These are phyloP conservation scores for Hypoxylon sp. DNA, from an alignment of 2,329 filamentous ascomycete genomes.

Conservation along the genomic window DNA sequence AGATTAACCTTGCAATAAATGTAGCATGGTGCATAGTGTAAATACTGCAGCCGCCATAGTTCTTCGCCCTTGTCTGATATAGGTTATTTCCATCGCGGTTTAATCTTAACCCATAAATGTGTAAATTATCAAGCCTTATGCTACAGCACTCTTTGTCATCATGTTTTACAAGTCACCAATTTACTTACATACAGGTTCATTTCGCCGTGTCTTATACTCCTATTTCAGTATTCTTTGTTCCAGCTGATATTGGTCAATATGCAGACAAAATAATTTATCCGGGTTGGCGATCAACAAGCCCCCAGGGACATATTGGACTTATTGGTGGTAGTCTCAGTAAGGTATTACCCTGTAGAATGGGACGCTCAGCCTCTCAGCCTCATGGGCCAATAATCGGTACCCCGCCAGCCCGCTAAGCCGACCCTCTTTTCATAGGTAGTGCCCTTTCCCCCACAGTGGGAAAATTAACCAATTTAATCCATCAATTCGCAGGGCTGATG, in stretches of 20 bases:
- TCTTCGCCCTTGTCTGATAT: neutral
- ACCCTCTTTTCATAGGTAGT: constrained; percentile 33
- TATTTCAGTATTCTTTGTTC: neutral
- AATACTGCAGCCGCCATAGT: neutral
- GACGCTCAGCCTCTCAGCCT: constrained; percentile 42
- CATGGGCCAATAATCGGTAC: constrained; percentile 34
- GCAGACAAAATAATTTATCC: neutral
- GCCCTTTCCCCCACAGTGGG: constrained; percentile 34
- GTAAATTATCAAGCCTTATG: neutral
- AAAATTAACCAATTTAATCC: constrained; percentile 41
- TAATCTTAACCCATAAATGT: neutral
- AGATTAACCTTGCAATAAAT: neutral
- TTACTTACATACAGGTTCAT: neutral
- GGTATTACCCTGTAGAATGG: constrained; percentile 19
- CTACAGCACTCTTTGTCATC: neutral
- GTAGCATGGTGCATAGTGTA: neutral
- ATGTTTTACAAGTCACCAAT: neutral
- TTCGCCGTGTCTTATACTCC: neutral
- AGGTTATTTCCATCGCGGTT: neutral
- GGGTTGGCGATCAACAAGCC: neutral
- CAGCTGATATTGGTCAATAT: neutral
- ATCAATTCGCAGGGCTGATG: constrained; percentile 44
- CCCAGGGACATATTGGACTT: neutral
- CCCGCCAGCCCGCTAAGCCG: constrained; percentile 18
- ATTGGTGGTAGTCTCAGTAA: neutral